These are phyloP conservation scores for Irineochytrium annulatum DNA, from an alignment of 192 early-diverging fungal species.

Conservation along the genomic window DNA sequence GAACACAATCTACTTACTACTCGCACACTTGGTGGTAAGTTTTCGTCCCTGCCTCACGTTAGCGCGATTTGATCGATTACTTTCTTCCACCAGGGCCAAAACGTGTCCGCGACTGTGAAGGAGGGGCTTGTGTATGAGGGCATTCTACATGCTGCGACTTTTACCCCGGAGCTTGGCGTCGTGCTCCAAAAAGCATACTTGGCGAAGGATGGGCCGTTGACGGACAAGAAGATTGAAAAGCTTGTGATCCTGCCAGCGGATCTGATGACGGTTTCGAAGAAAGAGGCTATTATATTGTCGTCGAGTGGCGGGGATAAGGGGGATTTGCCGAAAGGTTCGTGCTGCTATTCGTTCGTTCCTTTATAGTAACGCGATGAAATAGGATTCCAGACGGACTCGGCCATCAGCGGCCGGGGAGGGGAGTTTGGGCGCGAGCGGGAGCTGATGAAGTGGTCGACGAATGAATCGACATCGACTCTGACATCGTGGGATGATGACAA, in stretches of 20 bases:
- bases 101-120: constrained; percentile 55
- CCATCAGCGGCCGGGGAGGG: constrained; percentile 68
- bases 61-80: background rate
- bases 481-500: constrained; percentile 1
- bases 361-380: constrained; percentile 11
- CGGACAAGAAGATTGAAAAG: constrained; percentile 33
- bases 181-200: constrained; percentile 57
- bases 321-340: background rate
- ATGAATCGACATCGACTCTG: constrained; percentile 54
- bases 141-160: constrained; percentile 59
- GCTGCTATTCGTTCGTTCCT: background rate
- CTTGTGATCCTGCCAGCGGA: constrained; percentile 68
- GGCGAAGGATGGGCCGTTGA: constrained; percentile 25
- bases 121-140: constrained; percentile 64
- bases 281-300: background rate
- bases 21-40: constrained; percentile 66
- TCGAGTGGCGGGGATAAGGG: too few relatives aligned
- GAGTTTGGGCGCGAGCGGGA: constrained; percentile 68
- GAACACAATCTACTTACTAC: constrained; percentile 53
- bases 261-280: constrained; percentile 44
- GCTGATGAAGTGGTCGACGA: constrained; percentile 76
- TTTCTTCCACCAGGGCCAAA: constrained; percentile 54
- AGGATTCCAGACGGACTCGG: constrained; percentile 84
- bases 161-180: constrained; percentile 61
- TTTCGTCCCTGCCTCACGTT: background rate